Evolutionary conservation across 202 grass and related monocot genomes (phyloP), one percentile per base, ranked within the genome.

Genomic region (Carex arenaria): DNA sequence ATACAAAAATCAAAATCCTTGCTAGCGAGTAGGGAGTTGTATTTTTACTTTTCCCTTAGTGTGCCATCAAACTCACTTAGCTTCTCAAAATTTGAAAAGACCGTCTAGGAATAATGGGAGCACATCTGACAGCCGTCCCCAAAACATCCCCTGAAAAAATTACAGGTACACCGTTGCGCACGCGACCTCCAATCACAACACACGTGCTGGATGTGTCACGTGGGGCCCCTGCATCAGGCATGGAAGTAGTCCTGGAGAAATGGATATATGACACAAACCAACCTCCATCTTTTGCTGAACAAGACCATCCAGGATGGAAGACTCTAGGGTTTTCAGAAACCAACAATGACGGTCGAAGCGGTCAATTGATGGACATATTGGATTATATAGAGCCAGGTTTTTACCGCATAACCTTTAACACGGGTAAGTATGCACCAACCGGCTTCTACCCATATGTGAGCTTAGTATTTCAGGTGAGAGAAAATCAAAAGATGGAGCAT

Each of bases 371-470:
- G 93, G 88, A 85, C 43, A 92, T 94, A 3, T 72, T 90, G 0
- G 81, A 98, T 22, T 76, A 84, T 17, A 69, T 92, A 2, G 65
- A 91, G 60, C 85, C 91, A 12, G 96, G 96, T 13, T 99, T 92
- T 84, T 94, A 92, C 61, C 86, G 93, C 80, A 92, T 95, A 83
- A 99, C 89, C 80, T 99, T 99, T 75, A 77, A 99, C 80, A 94
- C 91, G 0, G 28, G 85, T 61, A 95, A 92, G 72, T 95, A 99
- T 87, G 87, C 85, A 10, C 91, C 93, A 0, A 86, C 83, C 43
- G 96, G 93, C 52, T 99, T 99, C 68, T 95, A 95, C 60, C 93
- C 93, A 30, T 95, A 95, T 73, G 89, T 99, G 66, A 89, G 93
- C 86, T 87, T 99, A 67, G 84, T 92, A 67, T 99, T 99, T 84